Evolutionary conservation across 2,329 filamentous ascomycete species (phyloP).

Genomic region (Beauveria sp.): DNA sequence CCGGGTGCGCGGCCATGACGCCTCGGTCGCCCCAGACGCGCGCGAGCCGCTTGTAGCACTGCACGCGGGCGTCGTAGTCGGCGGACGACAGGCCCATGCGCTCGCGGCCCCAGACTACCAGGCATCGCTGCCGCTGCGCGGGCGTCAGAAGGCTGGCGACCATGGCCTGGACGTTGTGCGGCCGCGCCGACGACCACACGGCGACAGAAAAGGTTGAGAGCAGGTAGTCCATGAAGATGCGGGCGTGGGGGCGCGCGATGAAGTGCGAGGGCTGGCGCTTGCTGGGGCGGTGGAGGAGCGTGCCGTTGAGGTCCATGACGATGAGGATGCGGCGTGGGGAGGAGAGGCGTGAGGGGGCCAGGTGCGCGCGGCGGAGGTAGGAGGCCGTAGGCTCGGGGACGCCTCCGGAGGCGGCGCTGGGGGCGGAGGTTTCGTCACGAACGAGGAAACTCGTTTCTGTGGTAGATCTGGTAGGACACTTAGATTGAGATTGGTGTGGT

Average conservation of each 20-base stretch:
- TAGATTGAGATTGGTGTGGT: background rate
- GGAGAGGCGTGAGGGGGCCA: conserved; percentile 32
- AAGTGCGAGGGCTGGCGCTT: conserved; percentile 43
- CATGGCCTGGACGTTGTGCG: conserved; percentile 63
- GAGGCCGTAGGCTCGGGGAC: conserved; percentile 50
- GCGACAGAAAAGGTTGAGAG: conserved; percentile 70
- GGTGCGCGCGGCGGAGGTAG: conserved; percentile 53
- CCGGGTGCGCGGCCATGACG: conserved; percentile 39
- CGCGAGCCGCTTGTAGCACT: conserved; percentile 83
- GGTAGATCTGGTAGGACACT: background rate
- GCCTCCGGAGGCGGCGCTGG: conserved; percentile 41
- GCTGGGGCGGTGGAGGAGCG: conserved; percentile 65
- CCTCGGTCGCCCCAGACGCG: conserved; percentile 56
- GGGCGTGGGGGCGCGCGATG: conserved; percentile 58
- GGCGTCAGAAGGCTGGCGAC: conserved; percentile 55
- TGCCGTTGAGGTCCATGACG: conserved; percentile 90
- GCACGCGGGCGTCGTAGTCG: conserved; percentile 65
- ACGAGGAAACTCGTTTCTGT: background rate
- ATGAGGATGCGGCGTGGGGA: conserved; percentile 62
- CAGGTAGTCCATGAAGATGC: conserved; percentile 64
- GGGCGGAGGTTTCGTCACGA: background rate
- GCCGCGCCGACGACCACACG: conserved; percentile 83
- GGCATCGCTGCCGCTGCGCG: conserved; percentile 45
- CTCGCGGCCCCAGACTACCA: conserved; percentile 73
- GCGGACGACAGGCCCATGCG: conserved; percentile 55